A percentile compares a stretch with the other conserved stretches of the same genome.
These are phyloP conservation scores for Exophiala sideris DNA, from an alignment of 2,329 filamentous ascomycete species.

Conservation along the genomic window DNA sequence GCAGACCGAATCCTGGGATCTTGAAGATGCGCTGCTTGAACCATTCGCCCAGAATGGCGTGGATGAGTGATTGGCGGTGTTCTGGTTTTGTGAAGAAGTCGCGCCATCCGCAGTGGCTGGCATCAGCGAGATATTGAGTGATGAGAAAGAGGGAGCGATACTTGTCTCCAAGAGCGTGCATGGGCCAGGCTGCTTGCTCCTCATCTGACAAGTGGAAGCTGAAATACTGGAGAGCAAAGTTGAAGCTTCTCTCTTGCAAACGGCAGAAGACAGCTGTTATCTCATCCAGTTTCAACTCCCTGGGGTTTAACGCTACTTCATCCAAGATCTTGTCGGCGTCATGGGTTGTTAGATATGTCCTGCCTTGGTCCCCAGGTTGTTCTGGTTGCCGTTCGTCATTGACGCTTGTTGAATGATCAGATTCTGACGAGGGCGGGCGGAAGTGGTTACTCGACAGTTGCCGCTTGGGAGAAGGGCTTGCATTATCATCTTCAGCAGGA, in stretches of 20 bases:
- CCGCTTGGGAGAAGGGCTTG: not conserved
- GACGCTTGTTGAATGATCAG: not conserved
- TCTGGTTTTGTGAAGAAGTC: constrained; percentile 23
- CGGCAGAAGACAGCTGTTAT: constrained; percentile 17
- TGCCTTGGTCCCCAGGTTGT: not conserved
- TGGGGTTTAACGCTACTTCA: not conserved
- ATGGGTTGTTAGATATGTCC: not conserved
- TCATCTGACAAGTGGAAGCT: constrained; percentile 15
- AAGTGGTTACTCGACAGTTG: not conserved
- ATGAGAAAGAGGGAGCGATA: constrained; percentile 10
- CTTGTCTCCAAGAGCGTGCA: constrained; percentile 11
- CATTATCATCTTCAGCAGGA: not conserved
- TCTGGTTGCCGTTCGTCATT: not conserved
- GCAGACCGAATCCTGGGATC: constrained; percentile 17
- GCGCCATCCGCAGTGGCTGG: constrained; percentile 18
- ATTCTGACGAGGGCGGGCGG: not conserved
- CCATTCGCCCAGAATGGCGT: constrained; percentile 21
- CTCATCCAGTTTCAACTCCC: constrained; percentile 10
- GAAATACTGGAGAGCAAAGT: constrained; percentile 16
- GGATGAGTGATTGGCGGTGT: constrained; percentile 20
- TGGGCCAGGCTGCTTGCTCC: constrained; percentile 16
- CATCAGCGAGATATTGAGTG: constrained; percentile 19
- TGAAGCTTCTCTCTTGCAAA: constrained; percentile 16
- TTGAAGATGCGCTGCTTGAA: constrained; percentile 25
- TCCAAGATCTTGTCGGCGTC: constrained; percentile 1